Evolutionary conservation across 257 asterid species (phyloP).

Genomic region (Solanum ossicruentum): DNA sequence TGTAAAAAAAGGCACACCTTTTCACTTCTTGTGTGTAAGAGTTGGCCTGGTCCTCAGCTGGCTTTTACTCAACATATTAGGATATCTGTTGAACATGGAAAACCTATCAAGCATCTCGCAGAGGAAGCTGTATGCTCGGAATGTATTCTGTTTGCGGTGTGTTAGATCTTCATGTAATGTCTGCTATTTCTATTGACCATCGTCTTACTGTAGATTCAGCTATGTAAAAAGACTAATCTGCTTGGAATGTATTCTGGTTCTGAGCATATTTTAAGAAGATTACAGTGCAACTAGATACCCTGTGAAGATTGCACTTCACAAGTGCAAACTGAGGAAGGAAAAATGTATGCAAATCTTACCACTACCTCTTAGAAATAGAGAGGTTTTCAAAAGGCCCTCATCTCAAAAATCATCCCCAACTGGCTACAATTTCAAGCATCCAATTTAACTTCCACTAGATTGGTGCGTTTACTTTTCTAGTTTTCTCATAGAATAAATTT

Average conservation of each 20-base stretch:
- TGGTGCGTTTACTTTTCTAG: neutral
- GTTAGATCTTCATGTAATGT: neutral
- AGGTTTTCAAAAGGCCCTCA: too few relatives aligned
- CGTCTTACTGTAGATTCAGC: neutral
- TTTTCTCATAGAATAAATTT: neutral
- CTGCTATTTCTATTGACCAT: neutral
- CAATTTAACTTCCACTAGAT: neutral
- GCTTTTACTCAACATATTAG: neutral
- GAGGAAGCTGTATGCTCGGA: neutral
- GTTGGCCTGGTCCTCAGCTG: neutral
- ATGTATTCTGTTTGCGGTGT: neutral
- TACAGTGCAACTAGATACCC: neutral
- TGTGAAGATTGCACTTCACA: too few relatives aligned
- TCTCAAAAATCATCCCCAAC: too few relatives aligned
- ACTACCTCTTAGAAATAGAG: too few relatives aligned
- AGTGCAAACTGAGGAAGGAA: too few relatives aligned
- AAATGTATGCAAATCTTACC: too few relatives aligned
- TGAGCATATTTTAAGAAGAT: neutral
- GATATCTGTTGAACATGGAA: neutral
- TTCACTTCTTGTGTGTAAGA: neutral
- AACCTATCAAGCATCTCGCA: neutral
- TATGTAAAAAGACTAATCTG: neutral
- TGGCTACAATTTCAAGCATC: too few relatives aligned
- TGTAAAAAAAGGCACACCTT: neutral
- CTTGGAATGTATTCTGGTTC: neutral